phyloP scores from a whole-genome alignment of 805 yeast genomes.

The Candida taoyuanica region DNA sequence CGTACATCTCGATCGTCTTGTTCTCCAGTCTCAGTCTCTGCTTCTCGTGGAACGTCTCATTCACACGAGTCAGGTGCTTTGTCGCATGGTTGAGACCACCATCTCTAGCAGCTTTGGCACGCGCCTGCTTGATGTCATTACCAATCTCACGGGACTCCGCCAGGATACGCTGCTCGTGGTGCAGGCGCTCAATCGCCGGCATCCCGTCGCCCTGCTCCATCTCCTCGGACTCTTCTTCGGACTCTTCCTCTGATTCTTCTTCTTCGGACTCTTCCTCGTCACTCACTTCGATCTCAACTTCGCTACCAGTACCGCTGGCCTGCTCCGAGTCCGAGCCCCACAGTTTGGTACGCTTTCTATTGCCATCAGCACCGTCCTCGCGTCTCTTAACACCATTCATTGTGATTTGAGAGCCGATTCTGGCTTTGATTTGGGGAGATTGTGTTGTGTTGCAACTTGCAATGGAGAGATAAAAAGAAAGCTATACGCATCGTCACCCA shows the following conservation, averaged over 20 bases:
- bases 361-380: no score
- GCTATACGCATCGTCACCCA: no score
- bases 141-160: conserved; percentile 31
- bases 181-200: conserved; percentile 3
- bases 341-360: conserved; percentile 5
- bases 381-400: no score
- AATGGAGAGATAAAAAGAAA: no score
- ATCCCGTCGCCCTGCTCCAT: conserved; percentile 3
- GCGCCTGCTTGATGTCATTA: conserved; percentile 30
- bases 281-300: conserved; percentile 7
- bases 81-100: conserved; percentile 50
- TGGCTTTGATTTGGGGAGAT: background rate
- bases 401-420: no score
- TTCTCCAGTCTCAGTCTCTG: conserved; percentile 32
- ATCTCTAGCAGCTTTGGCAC: conserved; percentile 51
- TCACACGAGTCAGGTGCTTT: conserved; percentile 40
- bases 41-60: conserved; percentile 41
- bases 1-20: conserved; percentile 49
- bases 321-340: conserved; percentile 1
- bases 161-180: conserved; percentile 27
- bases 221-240: conserved; percentile 12
- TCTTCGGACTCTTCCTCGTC: conserved; percentile 13
- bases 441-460: no score
- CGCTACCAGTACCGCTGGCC: conserved; percentile 2
- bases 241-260: conserved; percentile 14